A percentile compares a stretch with the other conserved stretches of the same genome.
phyloP scores from a whole-genome alignment of 331 rosid species.

The Rosa hybrid region DNA sequence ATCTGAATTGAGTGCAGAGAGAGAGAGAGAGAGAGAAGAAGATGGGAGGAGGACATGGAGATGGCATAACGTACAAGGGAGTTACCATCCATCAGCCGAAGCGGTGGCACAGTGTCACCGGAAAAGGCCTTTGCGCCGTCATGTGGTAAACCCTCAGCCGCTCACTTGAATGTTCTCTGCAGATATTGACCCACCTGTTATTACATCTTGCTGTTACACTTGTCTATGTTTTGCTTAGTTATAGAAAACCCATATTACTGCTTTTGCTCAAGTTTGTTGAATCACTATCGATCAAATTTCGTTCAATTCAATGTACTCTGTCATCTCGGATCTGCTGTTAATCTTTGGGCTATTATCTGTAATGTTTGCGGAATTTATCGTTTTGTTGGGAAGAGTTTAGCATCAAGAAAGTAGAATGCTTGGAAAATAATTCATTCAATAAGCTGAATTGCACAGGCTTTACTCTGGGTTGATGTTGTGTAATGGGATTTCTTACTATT shows the following conservation, averaged over 20 bases:
- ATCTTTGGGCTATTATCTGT: background rate
- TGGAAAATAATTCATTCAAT: background rate
- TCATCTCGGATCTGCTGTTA: slow-evolving; percentile 9
- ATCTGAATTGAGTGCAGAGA: background rate
- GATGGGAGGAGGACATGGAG: slow-evolving; percentile 87
- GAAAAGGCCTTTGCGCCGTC: slow-evolving; percentile 92
- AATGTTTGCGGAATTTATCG: background rate
- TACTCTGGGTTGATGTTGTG: background rate
- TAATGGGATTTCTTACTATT: background rate
- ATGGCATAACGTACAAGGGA: slow-evolving; percentile 71
- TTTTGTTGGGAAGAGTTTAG: background rate
- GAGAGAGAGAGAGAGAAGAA: slow-evolving; percentile 20
- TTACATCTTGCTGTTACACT: background rate
- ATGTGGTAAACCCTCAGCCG: slow-evolving; percentile 61
- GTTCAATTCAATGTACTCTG: background rate
- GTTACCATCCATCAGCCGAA: slow-evolving; percentile 75
- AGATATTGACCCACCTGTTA: background rate
- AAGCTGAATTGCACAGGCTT: background rate
- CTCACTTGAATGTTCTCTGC: background rate
- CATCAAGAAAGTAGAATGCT: background rate
- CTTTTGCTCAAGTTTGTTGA: background rate
- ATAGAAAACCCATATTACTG: background rate
- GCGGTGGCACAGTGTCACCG: slow-evolving; percentile 87
- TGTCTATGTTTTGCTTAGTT: background rate
- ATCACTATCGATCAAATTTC: background rate